phyloP scores from a whole-genome alignment of 768 basidiomycete genomes.

The Strobilomyces echinocephalus region DNA sequence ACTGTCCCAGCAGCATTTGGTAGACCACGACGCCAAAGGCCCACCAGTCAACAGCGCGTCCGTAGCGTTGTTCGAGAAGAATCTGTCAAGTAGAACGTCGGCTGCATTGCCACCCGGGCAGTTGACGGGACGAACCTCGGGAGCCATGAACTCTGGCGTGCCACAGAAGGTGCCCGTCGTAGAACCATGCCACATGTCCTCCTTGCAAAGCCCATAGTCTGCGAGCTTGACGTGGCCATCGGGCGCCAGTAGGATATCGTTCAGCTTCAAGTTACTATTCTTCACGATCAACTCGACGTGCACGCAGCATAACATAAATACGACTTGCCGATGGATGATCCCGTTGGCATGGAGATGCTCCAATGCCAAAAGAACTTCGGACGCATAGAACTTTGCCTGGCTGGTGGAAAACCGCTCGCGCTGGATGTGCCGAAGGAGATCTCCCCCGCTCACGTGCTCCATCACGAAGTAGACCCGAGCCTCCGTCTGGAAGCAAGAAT shows the following conservation, averaged over 20 bases:
- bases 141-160: too few species aligned
- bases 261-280: conserved; percentile 95
- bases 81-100: conserved; percentile 53
- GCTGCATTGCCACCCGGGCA: neutral
- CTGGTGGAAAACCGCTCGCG: conserved; percentile 97
- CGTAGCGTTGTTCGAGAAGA: conserved; percentile 97
- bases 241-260: conserved; percentile 93
- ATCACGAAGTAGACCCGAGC: conserved; percentile 99
- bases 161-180: too few species aligned
- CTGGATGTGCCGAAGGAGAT: conserved; percentile 99
- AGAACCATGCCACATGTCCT: conserved; percentile 97
- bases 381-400: conserved; percentile 98
- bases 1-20: conserved; percentile 98
- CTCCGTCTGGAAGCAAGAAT: conserved; percentile 99
- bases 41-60: conserved; percentile 99
- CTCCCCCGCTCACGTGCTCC: conserved; percentile 99
- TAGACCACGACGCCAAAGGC: conserved; percentile 98
- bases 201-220: conserved; percentile 98
- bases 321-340: conserved; percentile 90
- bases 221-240: conserved; percentile 99
- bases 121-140: conserved; percentile 45
- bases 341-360: conserved; percentile 99
- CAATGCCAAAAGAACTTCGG: conserved; percentile 90
- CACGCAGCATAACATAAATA: neutral
- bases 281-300: neutral